Evolutionary conservation across 163 green algal genomes (phyloP).

Genomic region (Scenedesmus sp.): DNA sequence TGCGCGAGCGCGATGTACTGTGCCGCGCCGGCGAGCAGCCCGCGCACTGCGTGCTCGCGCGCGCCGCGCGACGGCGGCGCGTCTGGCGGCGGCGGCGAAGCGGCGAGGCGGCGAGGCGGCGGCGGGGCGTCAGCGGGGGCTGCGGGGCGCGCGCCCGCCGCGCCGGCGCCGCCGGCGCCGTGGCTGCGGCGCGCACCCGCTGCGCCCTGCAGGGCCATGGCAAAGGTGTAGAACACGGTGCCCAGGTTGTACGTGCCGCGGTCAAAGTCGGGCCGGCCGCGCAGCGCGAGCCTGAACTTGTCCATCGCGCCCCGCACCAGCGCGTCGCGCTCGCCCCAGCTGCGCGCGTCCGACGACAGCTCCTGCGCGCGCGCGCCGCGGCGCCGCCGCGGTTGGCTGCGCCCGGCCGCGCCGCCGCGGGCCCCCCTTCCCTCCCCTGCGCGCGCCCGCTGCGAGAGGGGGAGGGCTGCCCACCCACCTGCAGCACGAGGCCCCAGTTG

Average conservation of each 20-base stretch:
- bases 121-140: no score
- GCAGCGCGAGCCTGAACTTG: conserved; percentile 82
- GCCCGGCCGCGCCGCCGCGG: no score
- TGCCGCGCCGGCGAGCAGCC: conserved; percentile 67
- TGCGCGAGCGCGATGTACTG: conserved; percentile 86
- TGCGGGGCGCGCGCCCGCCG: no score
- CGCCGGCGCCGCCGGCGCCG: no score
- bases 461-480: conserved; percentile 44
- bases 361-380: conserved; percentile 55
- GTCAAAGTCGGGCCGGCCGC: conserved; percentile 78
- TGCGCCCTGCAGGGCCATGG: conserved; percentile 64
- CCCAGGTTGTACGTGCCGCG: conserved; percentile 88
- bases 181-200: conserved; percentile 22
- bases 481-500: conserved; percentile 89
- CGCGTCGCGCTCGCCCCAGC: conserved; percentile 51
- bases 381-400: no score
- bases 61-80: no score
- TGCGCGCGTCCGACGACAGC: conserved; percentile 58
- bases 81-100: no score
- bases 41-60: no score
- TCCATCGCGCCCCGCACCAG: conserved; percentile 68
- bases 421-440: no score
- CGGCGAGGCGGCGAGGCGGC: no score
- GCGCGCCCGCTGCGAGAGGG: background rate
- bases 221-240: conserved; percentile 84